Evolutionary conservation across 345 rosid genomes (phyloP).

Genomic region (Laguncularia racemosa): DNA sequence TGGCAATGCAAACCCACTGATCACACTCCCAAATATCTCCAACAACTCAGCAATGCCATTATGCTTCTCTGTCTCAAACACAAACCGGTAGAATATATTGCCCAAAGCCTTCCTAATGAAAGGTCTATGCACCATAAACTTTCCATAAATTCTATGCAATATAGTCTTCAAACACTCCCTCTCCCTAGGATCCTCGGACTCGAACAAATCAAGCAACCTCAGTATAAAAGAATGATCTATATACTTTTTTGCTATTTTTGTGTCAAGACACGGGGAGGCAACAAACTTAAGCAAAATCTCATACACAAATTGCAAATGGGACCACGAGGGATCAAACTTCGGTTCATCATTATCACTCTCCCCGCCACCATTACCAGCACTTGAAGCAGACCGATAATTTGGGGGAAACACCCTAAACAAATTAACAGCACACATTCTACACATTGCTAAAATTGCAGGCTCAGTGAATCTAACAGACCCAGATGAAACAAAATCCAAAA

Average conservation of each 20-base stretch:
- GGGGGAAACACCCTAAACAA: conserved; percentile 74
- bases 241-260: conserved; percentile 71
- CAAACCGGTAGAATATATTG: conserved; percentile 65
- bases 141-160: conserved; percentile 68
- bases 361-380: conserved; percentile 25
- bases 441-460: conserved; percentile 66
- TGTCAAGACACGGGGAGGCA: conserved; percentile 61
- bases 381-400: conserved; percentile 36
- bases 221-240: conserved; percentile 71
- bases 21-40: conserved; percentile 83
- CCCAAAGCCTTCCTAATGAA: conserved; percentile 70
- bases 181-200: conserved; percentile 83
- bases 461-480: conserved; percentile 63
- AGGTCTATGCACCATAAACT: conserved; percentile 89
- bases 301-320: conserved; percentile 79
- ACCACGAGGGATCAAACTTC: conserved; percentile 79
- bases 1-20: conserved; percentile 80
- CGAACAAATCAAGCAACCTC: conserved; percentile 73
- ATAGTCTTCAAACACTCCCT: conserved; percentile 74
- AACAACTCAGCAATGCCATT: conserved; percentile 73
- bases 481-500: conserved; percentile 61
- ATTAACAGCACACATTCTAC: conserved; percentile 85
- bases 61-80: conserved; percentile 74
- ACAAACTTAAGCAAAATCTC: conserved; percentile 74
- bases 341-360: conserved; percentile 76